Percentiles rank a stretch among this genome's conserved stretches.
phyloP scores from a whole-genome alignment of 768 basidiomycete species.

The Lactarius evosmus region DNA sequence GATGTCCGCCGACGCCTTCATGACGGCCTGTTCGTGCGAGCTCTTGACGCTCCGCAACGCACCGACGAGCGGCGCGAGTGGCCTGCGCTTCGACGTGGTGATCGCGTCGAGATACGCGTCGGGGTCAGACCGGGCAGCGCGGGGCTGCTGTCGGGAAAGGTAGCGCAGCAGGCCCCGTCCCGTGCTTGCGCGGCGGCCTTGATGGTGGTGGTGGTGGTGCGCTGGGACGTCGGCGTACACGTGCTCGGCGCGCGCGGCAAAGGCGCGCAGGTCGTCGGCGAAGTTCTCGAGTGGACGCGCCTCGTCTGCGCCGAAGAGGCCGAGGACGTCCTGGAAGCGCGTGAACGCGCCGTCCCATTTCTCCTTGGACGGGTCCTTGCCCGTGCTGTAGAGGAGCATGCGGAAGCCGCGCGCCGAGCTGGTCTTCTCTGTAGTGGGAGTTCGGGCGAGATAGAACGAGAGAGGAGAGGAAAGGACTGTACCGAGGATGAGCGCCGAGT shows the following conservation, averaged over 20 bases:
- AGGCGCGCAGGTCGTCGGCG: slow-evolving; percentile 53
- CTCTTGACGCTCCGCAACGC: slow-evolving; percentile 79
- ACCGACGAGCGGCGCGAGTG: slow-evolving; percentile 67
- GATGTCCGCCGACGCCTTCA: slow-evolving; percentile 86
- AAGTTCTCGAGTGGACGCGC: slow-evolving; percentile 57
- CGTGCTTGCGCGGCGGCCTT: background rate
- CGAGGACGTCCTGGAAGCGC: slow-evolving; percentile 57
- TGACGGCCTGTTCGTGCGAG: slow-evolving; percentile 65
- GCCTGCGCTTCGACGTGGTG: slow-evolving; percentile 43
- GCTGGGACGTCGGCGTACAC: slow-evolving; percentile 44
- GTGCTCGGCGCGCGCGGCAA: slow-evolving; percentile 45
- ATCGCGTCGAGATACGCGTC: slow-evolving; percentile 57
- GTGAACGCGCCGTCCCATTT: slow-evolving; percentile 93
- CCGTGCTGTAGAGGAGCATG: slow-evolving; percentile 81
- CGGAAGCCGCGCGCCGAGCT: slow-evolving; percentile 72
- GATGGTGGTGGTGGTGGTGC: slow-evolving; percentile 3
- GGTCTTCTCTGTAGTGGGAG: slow-evolving; percentile 53
- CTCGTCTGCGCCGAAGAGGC: slow-evolving; percentile 76
- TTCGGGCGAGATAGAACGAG: slow-evolving; percentile 10
- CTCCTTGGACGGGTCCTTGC: slow-evolving; percentile 71
- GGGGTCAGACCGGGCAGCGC: slow-evolving; percentile 42
- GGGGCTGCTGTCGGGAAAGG: slow-evolving; percentile 26
- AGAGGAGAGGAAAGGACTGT: slow-evolving; percentile 23
- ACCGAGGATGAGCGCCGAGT: slow-evolving; percentile 86
- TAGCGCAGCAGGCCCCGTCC: slow-evolving; percentile 26